Percentiles rank a stretch among this genome's conserved stretches.
phyloP scores from a whole-genome alignment of 768 basidiomycete species.

The Lentinus brumalis region DNA sequence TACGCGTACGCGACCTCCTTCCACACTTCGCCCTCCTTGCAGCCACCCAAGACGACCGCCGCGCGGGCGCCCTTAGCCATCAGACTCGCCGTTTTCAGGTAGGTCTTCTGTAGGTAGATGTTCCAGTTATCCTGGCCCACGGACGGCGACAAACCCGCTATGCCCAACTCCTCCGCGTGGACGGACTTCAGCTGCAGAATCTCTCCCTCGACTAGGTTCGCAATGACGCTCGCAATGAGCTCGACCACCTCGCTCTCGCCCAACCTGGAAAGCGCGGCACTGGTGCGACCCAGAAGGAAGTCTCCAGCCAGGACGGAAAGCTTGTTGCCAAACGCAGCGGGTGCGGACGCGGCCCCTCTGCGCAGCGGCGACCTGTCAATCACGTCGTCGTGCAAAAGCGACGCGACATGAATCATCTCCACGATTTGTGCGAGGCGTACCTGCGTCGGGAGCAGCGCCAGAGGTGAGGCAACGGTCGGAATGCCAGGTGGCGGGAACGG shows the following conservation, averaged over 20 bases:
- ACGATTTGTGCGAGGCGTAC: slow-evolving; percentile 91
- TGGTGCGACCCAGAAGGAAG: slow-evolving; percentile 91
- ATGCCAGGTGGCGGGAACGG: slow-evolving; percentile 24
- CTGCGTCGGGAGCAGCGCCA: slow-evolving; percentile 79
- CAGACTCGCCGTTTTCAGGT: slow-evolving; percentile 88
- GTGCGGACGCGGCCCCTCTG: slow-evolving; percentile 67
- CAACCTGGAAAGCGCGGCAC: slow-evolving; percentile 82
- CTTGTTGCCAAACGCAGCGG: slow-evolving; percentile 87
- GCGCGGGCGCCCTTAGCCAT: slow-evolving; percentile 88
- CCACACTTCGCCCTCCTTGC: slow-evolving; percentile 71
- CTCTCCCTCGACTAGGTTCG: slow-evolving; percentile 97
- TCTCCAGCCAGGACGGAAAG: slow-evolving; percentile 93
- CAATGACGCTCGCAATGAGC: slow-evolving; percentile 86
- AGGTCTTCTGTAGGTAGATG: slow-evolving; percentile 87
- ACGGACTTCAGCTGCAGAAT: slow-evolving; percentile 74
- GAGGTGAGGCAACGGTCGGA: slow-evolving; percentile 36
- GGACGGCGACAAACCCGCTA: slow-evolving; percentile 30
- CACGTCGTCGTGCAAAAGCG: slow-evolving; percentile 90
- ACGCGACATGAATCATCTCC: slow-evolving; percentile 98
- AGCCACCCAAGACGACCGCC: slow-evolving; percentile 87
- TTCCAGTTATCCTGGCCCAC: slow-evolving; percentile 60
- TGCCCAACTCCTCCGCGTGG: slow-evolving; percentile 41
- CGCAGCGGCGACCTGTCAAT: slow-evolving; percentile 75
- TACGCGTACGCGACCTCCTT: slow-evolving; percentile 92
- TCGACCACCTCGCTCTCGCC: slow-evolving; percentile 92